Evolutionary conservation across 768 basidiomycete species (phyloP), one percentile per base, ranked within the genome.

Genomic region (Chalciporus sphaerocephalus): DNA sequence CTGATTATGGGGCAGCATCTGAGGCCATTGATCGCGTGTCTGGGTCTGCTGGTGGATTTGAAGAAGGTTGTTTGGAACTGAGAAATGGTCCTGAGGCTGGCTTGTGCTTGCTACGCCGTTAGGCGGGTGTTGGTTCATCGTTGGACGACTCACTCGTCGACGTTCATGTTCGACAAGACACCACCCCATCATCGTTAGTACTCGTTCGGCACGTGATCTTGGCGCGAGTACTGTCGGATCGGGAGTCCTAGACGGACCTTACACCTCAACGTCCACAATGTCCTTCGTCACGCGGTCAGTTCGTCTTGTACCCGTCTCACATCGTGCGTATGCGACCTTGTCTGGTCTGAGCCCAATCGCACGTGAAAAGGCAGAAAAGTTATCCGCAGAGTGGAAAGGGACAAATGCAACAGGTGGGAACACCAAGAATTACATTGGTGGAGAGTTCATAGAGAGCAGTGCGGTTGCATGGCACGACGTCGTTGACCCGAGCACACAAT

Each of bases 401-500:
- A 94, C 94, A 2, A 87, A 76, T 47, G 84, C 86, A 18, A 78
- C 80, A 11, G 94, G 94, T n/a, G 86, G 79, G 22, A 83, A 75
- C 50, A 93, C 93, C 46, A 93, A 88, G 78, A 93, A 92, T 65
- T 92, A 85, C 67, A 88, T 97, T 47, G 87, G 81, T 11, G 95
- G 94, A 8, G 77, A 92, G 68, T 98, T 93, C 57, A 74, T 85
- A 8, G 87, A 94, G 56, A 92, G 89, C 69, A 79, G 79, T 57
- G 67, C 87, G 16, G 66, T 74, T 2, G 74, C 85, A 48, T 97
- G 88, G 87, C 79, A 91, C 49, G 91, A 95, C 38, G 80, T 96
- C 4, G 70, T 82, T 41, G 95, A 98, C 69, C 95, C 94, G 15
- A 92, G 94, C 57, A 92, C 94, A 0, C 94, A 99, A 74, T 85